Percentiles rank a stretch among this genome's conserved stretches.
These are phyloP conservation scores for Dendrocalamus sinicus DNA, from an alignment of 176 grass and related monocot genomes.

Conservation along the genomic window DNA sequence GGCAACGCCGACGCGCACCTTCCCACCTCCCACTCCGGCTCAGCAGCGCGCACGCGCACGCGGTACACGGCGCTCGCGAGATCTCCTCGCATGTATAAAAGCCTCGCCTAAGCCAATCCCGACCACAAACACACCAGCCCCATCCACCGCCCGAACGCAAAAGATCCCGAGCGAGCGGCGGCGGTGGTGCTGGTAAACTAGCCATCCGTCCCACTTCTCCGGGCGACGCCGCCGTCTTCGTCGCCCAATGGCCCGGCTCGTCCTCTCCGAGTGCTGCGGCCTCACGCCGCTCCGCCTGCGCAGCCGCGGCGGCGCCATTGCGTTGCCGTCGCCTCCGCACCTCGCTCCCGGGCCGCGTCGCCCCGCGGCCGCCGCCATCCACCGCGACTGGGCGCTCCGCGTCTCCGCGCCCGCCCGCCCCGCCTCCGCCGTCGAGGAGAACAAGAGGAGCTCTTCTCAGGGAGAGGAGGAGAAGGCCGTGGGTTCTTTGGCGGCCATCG, in stretches of 20 bases:
- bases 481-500: slow-evolving; percentile 4
- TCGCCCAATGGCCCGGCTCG: slow-evolving; percentile 61
- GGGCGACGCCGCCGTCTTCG: not conserved
- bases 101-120: not conserved
- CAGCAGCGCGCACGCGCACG: not conserved
- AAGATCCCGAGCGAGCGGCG: slow-evolving; percentile 29
- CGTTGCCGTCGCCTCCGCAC: slow-evolving; percentile 25
- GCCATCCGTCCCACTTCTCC: not conserved
- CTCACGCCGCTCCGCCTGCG: slow-evolving; percentile 62
- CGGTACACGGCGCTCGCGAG: not conserved
- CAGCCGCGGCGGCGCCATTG: slow-evolving; percentile 53
- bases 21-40: not conserved
- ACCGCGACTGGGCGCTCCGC: slow-evolving; percentile 78
- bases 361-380: slow-evolving; percentile 41
- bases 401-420: slow-evolving; percentile 63
- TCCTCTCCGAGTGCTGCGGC: slow-evolving; percentile 70
- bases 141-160: not conserved
- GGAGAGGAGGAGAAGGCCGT: slow-evolving; percentile 34
- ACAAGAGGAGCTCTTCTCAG: not conserved
- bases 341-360: slow-evolving; percentile 46
- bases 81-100: slow-evolving; percentile 32
- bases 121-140: not conserved
- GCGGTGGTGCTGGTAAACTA: not conserved
- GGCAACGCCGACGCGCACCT: not conserved
- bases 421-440: slow-evolving; percentile 49